Conservation (phyloP, 2,329 filamentous ascomycete species). For the Fusarium sp. region DNA sequence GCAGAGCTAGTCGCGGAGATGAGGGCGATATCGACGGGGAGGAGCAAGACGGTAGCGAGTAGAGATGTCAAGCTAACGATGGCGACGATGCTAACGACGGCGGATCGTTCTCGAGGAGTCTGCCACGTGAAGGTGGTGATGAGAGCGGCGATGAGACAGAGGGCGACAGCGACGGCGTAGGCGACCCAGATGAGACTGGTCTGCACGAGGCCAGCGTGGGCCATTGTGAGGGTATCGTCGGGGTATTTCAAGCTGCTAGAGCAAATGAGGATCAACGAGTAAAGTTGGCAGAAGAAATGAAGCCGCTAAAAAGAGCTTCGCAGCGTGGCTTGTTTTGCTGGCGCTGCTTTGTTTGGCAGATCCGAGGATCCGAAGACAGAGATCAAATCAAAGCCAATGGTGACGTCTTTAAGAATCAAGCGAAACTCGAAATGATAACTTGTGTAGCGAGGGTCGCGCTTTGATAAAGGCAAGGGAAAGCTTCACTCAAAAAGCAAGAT, state of each 20-base stretch:
- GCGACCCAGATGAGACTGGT: constrained; percentile 94
- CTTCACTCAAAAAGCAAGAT: constrained; percentile 26
- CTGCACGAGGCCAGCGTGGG: constrained; percentile 75
- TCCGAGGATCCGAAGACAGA: constrained; percentile 14
- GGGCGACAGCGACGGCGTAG: constrained; percentile 83
- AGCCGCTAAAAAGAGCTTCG: constrained; percentile 13
- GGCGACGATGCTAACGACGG: constrained; percentile 83
- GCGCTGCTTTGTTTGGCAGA: constrained; percentile 16
- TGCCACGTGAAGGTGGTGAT: constrained; percentile 95
- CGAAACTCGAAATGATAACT: not conserved
- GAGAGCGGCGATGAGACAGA: constrained; percentile 81
- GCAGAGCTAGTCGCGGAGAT: constrained; percentile 88
- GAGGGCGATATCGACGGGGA: constrained; percentile 95
- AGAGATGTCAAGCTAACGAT: constrained; percentile 89
- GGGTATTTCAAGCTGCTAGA: not conserved
- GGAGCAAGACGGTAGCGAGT: constrained; percentile 89
- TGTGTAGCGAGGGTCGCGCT: constrained; percentile 10
- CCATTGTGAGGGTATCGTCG: constrained; percentile 46
- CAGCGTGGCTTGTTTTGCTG: constrained; percentile 18
- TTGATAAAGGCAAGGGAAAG: constrained; percentile 19
- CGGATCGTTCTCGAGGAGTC: constrained; percentile 85
- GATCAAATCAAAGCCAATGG: constrained; percentile 13
- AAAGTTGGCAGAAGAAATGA: constrained; percentile 10
- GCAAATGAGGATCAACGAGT: constrained; percentile 24
- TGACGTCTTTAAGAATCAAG: constrained; percentile 30